Conservation (phyloP, 2,329 filamentous ascomycete species). For the Aureobasidium musti region DNA sequence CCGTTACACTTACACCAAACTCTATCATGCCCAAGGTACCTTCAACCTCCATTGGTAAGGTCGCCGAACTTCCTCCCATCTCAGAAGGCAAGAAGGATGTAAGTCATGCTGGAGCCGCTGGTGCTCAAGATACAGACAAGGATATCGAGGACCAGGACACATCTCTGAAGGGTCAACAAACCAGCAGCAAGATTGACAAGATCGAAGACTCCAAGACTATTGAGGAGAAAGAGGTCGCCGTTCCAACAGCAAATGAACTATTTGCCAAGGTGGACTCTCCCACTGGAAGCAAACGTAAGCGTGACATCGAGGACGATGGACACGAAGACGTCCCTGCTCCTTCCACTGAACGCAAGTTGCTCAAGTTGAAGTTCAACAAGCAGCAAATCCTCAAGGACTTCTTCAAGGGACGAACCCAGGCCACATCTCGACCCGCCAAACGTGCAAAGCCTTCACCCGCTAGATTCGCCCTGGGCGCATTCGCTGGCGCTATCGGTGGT, state of each 20-base stretch:
- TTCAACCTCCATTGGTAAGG: background rate
- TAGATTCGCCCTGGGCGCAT: constrained; percentile 3
- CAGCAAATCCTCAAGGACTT: background rate
- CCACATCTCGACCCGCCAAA: constrained; percentile 3
- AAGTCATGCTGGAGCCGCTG: background rate
- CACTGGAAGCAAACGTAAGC: constrained; percentile 21
- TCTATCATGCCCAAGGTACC: background rate
- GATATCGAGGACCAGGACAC: background rate
- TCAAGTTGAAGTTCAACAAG: background rate
- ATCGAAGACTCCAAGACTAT: background rate
- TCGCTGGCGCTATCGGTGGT: constrained; percentile 15
- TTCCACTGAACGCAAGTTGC: background rate
- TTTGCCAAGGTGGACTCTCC: background rate
- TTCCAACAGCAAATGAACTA: background rate
- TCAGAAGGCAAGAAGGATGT: background rate
- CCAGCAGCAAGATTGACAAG: background rate
- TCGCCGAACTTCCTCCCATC: background rate
- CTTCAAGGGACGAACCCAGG: background rate
- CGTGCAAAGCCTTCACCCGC: constrained; percentile 5
- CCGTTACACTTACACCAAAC: background rate
- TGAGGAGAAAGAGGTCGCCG: background rate
- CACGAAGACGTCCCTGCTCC: background rate
- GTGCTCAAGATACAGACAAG: background rate
- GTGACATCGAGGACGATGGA: constrained; percentile 17
- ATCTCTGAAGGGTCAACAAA: background rate